Evolutionary conservation across 106 monocot species (phyloP), one percentile per base, ranked within the genome.

Genomic region (Allium sativum): DNA sequence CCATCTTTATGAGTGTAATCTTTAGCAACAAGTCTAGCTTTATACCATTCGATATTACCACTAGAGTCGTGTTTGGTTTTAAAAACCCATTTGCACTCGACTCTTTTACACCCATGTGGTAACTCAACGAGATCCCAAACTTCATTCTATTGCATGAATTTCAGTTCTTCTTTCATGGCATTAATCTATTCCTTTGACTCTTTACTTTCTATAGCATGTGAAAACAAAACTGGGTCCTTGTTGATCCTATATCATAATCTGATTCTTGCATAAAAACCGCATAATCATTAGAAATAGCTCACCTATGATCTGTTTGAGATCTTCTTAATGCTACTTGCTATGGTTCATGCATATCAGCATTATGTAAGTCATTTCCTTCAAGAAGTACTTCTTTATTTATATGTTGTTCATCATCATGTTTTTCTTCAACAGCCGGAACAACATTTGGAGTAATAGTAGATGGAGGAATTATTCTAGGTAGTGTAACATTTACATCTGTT

Each of bases 111-210:
- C 18, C 18, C 11, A 46, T 62, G 1, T 19, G 15, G 18, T 18
- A 62, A 62, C 46, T 62, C 62, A 18, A 62, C 46, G 10, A 62
- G n/a, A 10, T 62, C 62, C 46, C 16, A 46, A 47, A 62, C 43
- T 31, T 31, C 31, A 31, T 31, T 31, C 0, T 31, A 5, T 3
- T 31, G 4, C 31, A 31, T 31, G 13, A 44, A 46, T 62, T 46
- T 21, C n/a, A 62, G 48, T 15, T 44, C 45, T 17, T 62, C 18
- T 62, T 62, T 47, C 12, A 62, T 62, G 45, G 16, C 46, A 62
- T 62, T 12, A 0, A 19, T 0, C 47, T 10, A 62, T 21, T 62
- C 10, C 16, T 0, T 15, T 18, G 55, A 55, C 11, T 8, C 18
- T 3, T n/a, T 17, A 55, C 18, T 16, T 55, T 0, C 48, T 12